Evolutionary conservation across 2,329 filamentous ascomycete species (phyloP), one percentile per base, ranked within the genome.

Genomic region (Beauveria scarabaeidicola): DNA sequence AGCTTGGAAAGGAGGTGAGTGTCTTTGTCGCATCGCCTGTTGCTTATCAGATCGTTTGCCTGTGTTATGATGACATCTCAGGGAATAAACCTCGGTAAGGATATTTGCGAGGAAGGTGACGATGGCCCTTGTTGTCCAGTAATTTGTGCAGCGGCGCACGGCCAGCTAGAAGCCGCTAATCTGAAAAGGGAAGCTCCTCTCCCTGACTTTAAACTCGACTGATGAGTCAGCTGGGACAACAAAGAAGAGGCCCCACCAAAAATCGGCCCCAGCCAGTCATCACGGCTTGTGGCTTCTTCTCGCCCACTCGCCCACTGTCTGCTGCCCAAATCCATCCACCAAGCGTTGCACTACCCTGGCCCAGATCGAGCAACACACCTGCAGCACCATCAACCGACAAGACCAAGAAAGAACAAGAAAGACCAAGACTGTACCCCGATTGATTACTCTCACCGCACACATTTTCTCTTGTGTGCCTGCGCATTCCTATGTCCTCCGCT

Each of bases 361-460:
- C 55, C 44, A 46, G 40, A 52, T 52, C 56, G 56, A 58, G 56
- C 56, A 52, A 58, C 56, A 52, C 56, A 58, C 47, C 56, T 58
- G 56, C 56, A 58, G 56, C 56, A 58, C 47, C 54, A 48, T 32
- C 43, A 50, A 55, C 52, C 29, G 27, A 43, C 52, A 50, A 15
- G 10, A 43, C 58, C 41, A 50, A 32, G 44, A 17, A 48, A 38
- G 23, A 59, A 19, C 58, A 44, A 44, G n/a, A 17, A 48, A 38
- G 23, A 59, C 25, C 58, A 44, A 44, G n/a, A 54, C 41, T 11
- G 13, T 19, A 17, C 29, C 25, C 44, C n/a, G 32, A 60, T 60
- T 55, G 58, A 55, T 38, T 29, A 60, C 46, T 6, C 36, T 19
- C n/a, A 29, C 32, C 8, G 11, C 29, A 11, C 25, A 13, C 9